Conservation (phyloP, 2,329 filamentous ascomycete genomes). For the Didymosphaeria variabile region DNA sequence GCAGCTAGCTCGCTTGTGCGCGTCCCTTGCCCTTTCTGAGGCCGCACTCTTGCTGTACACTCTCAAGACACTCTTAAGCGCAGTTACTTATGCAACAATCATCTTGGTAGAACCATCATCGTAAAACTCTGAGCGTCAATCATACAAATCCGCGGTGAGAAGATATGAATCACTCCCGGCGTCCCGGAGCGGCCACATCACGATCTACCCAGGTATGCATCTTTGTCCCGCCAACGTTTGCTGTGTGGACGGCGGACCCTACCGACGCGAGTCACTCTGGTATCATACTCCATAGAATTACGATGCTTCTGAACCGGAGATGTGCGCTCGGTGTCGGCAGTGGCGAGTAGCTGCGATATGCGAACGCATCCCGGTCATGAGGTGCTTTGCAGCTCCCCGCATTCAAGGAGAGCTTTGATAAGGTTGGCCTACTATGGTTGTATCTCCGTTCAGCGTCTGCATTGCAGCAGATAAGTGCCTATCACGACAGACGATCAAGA, state of each 20-base stretch:
- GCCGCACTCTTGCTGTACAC: no score
- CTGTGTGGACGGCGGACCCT: not conserved
- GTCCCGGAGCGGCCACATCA: no score
- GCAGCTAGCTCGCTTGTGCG: no score
- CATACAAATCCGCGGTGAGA: no score
- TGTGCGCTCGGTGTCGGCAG: not conserved
- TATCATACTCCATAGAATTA: not conserved
- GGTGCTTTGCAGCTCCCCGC: conserved; percentile 4
- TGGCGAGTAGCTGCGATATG: not conserved
- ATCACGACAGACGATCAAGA: not conserved
- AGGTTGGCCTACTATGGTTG: not conserved
- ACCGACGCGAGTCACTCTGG: not conserved
- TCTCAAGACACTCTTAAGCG: no score
- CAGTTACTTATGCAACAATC: no score
- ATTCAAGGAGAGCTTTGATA: not conserved
- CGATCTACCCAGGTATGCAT: no score
- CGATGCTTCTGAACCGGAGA: not conserved
- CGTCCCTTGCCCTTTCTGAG: no score
- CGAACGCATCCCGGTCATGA: conserved; percentile 6
- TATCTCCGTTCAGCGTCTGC: not conserved
- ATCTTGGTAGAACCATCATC: no score
- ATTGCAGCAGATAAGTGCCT: conserved; percentile 1
- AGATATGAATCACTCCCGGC: no score
- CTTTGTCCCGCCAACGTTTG: not conserved
- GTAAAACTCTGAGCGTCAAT: no score